Conservation (phyloP, 176 grass and related monocot genomes). For the Poa annua region DNA sequence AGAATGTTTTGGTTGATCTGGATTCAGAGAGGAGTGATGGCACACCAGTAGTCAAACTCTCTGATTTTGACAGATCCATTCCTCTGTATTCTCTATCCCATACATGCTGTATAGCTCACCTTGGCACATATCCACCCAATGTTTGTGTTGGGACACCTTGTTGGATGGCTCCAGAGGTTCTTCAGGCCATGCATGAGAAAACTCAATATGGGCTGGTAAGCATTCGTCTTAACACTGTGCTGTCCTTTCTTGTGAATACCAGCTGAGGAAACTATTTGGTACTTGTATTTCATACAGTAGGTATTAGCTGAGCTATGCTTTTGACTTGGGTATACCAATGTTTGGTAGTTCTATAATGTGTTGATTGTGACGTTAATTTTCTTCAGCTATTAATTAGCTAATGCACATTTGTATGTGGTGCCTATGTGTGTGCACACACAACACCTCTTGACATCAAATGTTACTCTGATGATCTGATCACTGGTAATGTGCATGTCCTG, state of each 20-base stretch:
- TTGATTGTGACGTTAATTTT: neutral
- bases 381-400: conserved; percentile 3
- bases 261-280: conserved; percentile 13
- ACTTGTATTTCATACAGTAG: neutral
- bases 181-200: conserved; percentile 73
- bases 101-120: conserved; percentile 94
- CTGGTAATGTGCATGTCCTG: neutral
- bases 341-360: neutral
- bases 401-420: neutral
- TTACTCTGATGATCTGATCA: conserved; percentile 11
- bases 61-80: conserved; percentile 88
- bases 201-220: conserved; percentile 88
- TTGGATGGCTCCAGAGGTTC: conserved; percentile 96
- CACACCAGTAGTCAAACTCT: conserved; percentile 73
- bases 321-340: neutral
- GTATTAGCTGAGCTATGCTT: conserved; percentile 7
- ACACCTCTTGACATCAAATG: neutral
- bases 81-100: conserved; percentile 72
- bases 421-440: neutral
- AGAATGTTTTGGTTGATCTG: conserved; percentile 88
- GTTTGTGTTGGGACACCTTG: conserved; percentile 89
- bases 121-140: conserved; percentile 80
- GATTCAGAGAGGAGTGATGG: conserved; percentile 47
- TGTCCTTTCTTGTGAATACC: conserved; percentile 18
- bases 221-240: neutral